Base-by-base conservation (phyloP, 495 filamentous ascomycete species). In the Beverwykella pulmonaria region DNA sequence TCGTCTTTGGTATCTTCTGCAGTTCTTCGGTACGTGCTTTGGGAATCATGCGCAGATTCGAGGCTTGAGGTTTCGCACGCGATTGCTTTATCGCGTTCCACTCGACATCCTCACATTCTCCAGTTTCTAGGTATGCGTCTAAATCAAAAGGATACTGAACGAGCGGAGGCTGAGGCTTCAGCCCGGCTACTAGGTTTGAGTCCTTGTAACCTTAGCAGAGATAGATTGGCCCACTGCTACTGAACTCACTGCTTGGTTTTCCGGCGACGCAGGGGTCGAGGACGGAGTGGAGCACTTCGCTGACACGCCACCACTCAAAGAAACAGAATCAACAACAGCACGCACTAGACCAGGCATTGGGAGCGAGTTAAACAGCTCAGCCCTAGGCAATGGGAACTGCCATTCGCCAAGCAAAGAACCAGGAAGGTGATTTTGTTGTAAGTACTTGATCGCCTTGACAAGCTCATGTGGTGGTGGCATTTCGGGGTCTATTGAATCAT, bases 401-500 rank as follows among this genome's bases (percentile, higher is more conserved):
- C 52, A 65, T 30, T 65, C 61, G 1, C 61, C 61, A 1, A 65
- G 26, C 36, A 65, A 52, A 27, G 36, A 27, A 5, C 25, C 36
- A 5, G 61, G 61, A 22, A 65, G 46, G 22, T 36, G 34, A 17
- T 57, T n/a, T 23, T 65, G 34, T 12, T 14, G 30, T 39, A 65
- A 41, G 39, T 49, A 65, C 19, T 34, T 39, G n/a, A 59, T 19
- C 22, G 61, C 61, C 29, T 52, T 48, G 15, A 50, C 25, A 8
- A 65, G 12, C 8, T 29, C 61, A 9, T n/a, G 3, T 12, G 61
- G 61, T n/a, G 61, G 61, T 0, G 53, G 53, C 0, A 25, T 50
- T 23, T 57, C 52, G 1, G 61, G 61, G 22, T 65, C 53, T 25
- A 65, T 61, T 1, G 53, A 22, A 5, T 65, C n/a, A 26, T 65